Evolutionary conservation across 2,329 filamentous ascomycete genomes (phyloP).

Genomic region (Fusarium subglutinans): DNA sequence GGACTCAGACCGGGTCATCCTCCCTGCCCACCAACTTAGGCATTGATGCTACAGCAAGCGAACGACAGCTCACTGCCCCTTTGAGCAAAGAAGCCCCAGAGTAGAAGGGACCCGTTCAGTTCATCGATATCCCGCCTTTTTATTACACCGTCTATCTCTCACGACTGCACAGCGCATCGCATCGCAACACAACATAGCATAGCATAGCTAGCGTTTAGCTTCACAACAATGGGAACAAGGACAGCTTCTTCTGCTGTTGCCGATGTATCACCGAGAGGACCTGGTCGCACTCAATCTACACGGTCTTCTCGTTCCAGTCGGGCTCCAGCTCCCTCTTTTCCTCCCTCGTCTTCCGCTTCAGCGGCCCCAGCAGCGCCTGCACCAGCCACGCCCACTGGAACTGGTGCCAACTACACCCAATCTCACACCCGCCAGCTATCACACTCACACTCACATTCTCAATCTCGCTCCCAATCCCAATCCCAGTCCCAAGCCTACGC

Average conservation of each 20-base stretch:
- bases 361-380: conserved; percentile 32
- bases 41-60: conserved; percentile 16
- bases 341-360: conserved; percentile 26
- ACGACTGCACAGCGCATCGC: neutral
- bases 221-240: conserved; percentile 37
- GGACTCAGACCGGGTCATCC: neutral
- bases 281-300: conserved; percentile 49
- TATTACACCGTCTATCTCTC: conserved; percentile 26
- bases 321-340: conserved; percentile 33
- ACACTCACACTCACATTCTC: conserved; percentile 38
- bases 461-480: conserved; percentile 32
- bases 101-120: conserved; percentile 22
- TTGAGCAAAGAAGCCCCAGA: conserved; percentile 29
- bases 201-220: neutral
- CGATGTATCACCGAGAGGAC: conserved; percentile 42
- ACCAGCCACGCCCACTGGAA: conserved; percentile 38
- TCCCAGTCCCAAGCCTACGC: conserved; percentile 29
- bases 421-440: conserved; percentile 40
- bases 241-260: conserved; percentile 35
- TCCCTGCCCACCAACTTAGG: conserved; percentile 17
- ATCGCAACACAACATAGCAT: conserved; percentile 13
- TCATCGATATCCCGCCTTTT: conserved; percentile 20
- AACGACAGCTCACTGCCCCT: conserved; percentile 29
- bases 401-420: conserved; percentile 35
- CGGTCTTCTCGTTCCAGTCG: conserved; percentile 44